A percentile compares a stretch with the other conserved stretches of the same genome.
Conservation (phyloP, 768 basidiomycete genomes). For the Termitomyces sp. region DNA sequence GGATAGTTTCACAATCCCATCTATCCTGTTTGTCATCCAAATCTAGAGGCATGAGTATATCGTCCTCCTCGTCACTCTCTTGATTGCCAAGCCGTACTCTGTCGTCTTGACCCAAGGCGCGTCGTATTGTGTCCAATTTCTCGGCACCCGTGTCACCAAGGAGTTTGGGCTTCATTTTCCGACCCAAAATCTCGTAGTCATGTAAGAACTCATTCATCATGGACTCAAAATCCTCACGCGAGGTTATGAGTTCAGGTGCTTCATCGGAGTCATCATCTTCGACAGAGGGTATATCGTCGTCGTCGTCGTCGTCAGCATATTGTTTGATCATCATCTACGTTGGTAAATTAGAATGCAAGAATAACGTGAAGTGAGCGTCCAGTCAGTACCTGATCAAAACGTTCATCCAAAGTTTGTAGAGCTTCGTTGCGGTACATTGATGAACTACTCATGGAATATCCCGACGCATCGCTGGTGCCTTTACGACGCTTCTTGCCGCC, state of each 20-base stretch:
- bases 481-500: slow-evolving; percentile 74
- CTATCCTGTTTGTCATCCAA: slow-evolving; percentile 65
- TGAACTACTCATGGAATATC: slow-evolving; percentile 96
- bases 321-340: slow-evolving; percentile 71
- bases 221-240: slow-evolving; percentile 83
- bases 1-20: slow-evolving; percentile 97
- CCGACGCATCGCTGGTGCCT: slow-evolving; percentile 81
- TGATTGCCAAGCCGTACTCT: slow-evolving; percentile 44
- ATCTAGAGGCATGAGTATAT: slow-evolving; percentile 34
- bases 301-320: slow-evolving; percentile 53
- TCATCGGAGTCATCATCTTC: slow-evolving; percentile 50
- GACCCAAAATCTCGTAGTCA: slow-evolving; percentile 87
- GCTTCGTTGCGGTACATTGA: slow-evolving; percentile 94
- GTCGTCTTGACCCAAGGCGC: slow-evolving; percentile 70
- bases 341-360: neutral
- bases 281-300: slow-evolving; percentile 31
- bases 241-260: slow-evolving; percentile 72
- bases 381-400: slow-evolving; percentile 79
- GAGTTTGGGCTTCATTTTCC: slow-evolving; percentile 77
- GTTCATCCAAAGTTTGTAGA: slow-evolving; percentile 84
- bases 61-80: slow-evolving; percentile 44
- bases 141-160: slow-evolving; percentile 69
- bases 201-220: slow-evolving; percentile 95
- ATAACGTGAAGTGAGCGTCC: neutral
- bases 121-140: slow-evolving; percentile 78